phyloP scores from a whole-genome alignment of 441 rosid genomes.

The Omphalea diandra region DNA sequence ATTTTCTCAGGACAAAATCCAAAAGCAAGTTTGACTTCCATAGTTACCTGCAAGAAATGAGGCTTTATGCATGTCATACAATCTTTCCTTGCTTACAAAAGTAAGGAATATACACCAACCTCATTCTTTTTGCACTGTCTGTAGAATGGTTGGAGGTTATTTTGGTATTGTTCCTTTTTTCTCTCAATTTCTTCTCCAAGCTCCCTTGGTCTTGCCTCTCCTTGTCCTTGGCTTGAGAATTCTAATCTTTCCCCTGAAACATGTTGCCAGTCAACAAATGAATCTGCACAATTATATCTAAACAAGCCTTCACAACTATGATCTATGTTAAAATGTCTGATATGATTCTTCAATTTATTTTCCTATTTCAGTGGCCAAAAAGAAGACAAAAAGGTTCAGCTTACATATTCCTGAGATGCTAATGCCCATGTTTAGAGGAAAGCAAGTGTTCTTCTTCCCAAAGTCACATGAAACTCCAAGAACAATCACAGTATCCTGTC shows the following conservation, averaged over 20 bases:
- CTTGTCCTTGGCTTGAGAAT: constrained; percentile 32
- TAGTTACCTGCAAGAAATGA: constrained; percentile 39
- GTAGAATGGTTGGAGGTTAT: constrained; percentile 41
- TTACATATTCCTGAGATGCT: constrained; percentile 38
- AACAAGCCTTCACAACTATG: too few relatives aligned
- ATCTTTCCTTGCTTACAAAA: background rate
- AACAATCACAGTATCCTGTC: constrained; percentile 34
- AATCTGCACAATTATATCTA: too few relatives aligned
- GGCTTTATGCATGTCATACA: background rate
- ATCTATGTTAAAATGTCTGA: too few relatives aligned
- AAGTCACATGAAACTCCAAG: constrained; percentile 39
- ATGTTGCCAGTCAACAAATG: too few relatives aligned
- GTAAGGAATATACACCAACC: constrained; percentile 15
- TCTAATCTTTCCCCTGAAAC: constrained; percentile 46
- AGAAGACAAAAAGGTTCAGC: too few relatives aligned
- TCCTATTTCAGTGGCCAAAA: too few relatives aligned
- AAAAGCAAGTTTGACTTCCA: constrained; percentile 54
- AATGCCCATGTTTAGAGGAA: constrained; percentile 37
- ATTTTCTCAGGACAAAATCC: constrained; percentile 38
- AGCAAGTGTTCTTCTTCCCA: constrained; percentile 38
- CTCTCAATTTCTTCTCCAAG: constrained; percentile 47
- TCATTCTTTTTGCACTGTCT: constrained; percentile 44
- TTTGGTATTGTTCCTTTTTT: constrained; percentile 38
- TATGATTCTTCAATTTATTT: too few relatives aligned
- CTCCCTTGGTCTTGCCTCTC: constrained; percentile 39